Conservation (phyloP, 2,329 filamentous ascomycete genomes). For the Sarocladium oryzae region DNA sequence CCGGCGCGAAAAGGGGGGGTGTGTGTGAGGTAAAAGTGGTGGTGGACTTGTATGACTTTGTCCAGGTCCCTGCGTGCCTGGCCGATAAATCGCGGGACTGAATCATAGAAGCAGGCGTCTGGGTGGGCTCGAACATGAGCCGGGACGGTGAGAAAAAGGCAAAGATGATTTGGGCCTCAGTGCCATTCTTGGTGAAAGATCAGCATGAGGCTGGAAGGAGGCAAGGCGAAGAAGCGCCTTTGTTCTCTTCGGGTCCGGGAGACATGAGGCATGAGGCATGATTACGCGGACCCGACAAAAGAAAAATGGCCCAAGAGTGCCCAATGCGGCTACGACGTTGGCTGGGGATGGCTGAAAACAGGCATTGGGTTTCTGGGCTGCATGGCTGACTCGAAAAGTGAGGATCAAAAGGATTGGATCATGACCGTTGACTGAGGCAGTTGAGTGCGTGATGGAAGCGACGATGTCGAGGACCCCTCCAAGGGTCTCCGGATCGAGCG, state of each 20-base stretch:
- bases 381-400: no score
- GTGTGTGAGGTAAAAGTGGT: not conserved
- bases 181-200: not conserved
- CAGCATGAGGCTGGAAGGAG: not conserved
- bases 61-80: not conserved
- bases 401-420: not conserved
- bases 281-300: not conserved
- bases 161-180: not conserved
- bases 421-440: not conserved
- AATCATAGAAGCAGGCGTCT: not conserved
- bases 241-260: not conserved
- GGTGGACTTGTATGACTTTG: not conserved
- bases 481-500: slow-evolving; percentile 20
- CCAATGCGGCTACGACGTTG: not conserved
- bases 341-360: not conserved
- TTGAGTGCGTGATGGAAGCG: slow-evolving; percentile 5
- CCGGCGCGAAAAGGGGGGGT: not conserved
- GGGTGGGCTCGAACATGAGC: not conserved
- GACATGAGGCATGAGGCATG: not conserved
- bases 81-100: not conserved
- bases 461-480: slow-evolving; percentile 19
- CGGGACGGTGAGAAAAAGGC: not conserved
- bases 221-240: not conserved
- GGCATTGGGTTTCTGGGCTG: no score
- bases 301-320: no score